Conservation (phyloP, 768 basidiomycete species). For the Filobasidium wieringae region DNA sequence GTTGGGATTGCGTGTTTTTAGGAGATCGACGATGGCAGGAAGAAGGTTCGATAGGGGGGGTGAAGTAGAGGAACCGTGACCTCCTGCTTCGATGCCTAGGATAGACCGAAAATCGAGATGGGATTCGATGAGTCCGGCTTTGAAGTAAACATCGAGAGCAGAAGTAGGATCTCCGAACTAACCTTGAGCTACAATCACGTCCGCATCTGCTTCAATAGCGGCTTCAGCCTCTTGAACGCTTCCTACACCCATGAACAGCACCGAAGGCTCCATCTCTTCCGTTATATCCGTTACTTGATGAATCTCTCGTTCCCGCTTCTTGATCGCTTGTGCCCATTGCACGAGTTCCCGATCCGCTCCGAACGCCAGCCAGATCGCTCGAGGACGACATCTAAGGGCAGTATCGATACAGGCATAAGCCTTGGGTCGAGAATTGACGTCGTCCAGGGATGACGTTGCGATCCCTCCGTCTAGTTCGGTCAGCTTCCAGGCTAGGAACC, state of each 20-base stretch:
- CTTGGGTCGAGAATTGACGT: constrained; percentile 1
- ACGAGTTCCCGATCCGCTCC: constrained; percentile 45
- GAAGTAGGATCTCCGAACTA: constrained; percentile 8
- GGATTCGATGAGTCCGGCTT: too few relatives aligned
- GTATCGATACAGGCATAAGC: constrained; percentile 9
- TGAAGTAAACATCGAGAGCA: too few relatives aligned
- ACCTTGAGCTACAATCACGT: constrained; percentile 73
- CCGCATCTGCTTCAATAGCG: constrained; percentile 58
- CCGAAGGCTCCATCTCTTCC: neutral
- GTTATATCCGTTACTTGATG: too few relatives aligned
- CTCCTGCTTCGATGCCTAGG: constrained; percentile 68
- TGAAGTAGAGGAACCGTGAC: constrained; percentile 49
- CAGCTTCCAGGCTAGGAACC: constrained; percentile 60
- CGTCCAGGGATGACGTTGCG: constrained; percentile 43
- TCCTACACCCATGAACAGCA: constrained; percentile 54
- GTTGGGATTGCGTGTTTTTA: constrained; percentile 35
- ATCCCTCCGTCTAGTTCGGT: constrained; percentile 44
- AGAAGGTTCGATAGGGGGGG: constrained; percentile 54
- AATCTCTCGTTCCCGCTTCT: constrained; percentile 46
- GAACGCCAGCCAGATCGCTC: constrained; percentile 64
- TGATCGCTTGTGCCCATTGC: constrained; percentile 54
- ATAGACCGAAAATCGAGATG: neutral
- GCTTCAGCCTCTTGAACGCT: constrained; percentile 50
- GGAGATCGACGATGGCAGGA: constrained; percentile 45
- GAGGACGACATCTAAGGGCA: constrained; percentile 38